phyloP scores from a whole-genome alignment of 2,329 filamentous ascomycete species.

The Pseudocercospora macadamiae region DNA sequence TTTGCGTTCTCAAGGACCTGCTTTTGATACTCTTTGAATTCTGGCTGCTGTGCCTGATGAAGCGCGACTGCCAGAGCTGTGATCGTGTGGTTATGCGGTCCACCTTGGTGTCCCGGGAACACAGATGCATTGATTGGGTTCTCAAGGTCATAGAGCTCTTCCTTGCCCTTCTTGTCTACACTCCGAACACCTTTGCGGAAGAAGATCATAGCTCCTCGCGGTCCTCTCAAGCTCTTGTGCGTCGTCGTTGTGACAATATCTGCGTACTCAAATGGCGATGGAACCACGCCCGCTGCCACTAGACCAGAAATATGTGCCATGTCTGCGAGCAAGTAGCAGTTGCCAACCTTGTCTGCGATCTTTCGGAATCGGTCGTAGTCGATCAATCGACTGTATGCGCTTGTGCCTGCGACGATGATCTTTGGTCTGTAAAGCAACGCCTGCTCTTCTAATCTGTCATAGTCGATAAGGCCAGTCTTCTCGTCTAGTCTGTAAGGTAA shows the following conservation, averaged over 20 bases:
- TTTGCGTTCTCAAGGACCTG: constrained; percentile 90
- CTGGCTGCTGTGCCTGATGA: constrained; percentile 85
- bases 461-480: constrained; percentile 91
- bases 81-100: constrained; percentile 98
- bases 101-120: constrained; percentile 97
- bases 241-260: constrained; percentile 98
- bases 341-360: constrained; percentile 83
- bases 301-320: constrained; percentile 98
- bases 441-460: constrained; percentile 84
- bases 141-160: constrained; percentile 86
- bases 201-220: constrained; percentile 97
- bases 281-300: constrained; percentile 87
- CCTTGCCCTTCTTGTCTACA: constrained; percentile 73
- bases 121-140: constrained; percentile 93
- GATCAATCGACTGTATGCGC: constrained; percentile 92
- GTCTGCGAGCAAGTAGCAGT: constrained; percentile 87
- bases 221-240: constrained; percentile 95
- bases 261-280: constrained; percentile 83
- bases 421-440: constrained; percentile 91
- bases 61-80: constrained; percentile 91
- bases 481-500: constrained; percentile 92
- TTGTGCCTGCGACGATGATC: constrained; percentile 91
- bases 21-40: constrained; percentile 91
- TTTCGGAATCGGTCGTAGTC: constrained; percentile 92
- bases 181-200: constrained; percentile 89